phyloP scores from a whole-genome alignment of 2,329 filamentous ascomycete species.

The Coniochaeta pulveracea region DNA sequence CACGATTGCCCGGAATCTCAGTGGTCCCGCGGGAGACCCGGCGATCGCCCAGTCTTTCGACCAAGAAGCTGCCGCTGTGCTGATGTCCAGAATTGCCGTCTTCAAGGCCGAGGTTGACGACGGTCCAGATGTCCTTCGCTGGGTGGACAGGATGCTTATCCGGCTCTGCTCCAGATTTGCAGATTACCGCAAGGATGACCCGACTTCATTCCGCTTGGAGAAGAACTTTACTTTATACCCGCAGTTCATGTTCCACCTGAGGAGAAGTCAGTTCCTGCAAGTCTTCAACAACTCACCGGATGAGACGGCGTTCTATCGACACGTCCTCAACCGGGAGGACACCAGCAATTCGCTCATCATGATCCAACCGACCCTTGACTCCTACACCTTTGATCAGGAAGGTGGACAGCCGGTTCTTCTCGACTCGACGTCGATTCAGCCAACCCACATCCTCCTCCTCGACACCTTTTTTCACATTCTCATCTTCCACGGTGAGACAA shows the following conservation, averaged over 20 bases:
- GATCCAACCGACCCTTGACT: conserved; percentile 97
- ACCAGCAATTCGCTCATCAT: conserved; percentile 94
- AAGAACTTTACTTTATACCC: conserved; percentile 99
- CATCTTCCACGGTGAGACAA: conserved; percentile 97
- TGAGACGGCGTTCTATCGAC: conserved; percentile 97
- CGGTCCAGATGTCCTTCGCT: conserved; percentile 92
- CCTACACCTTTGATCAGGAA: conserved; percentile 93
- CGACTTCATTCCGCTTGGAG: conserved; percentile 89
- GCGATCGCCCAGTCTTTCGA: conserved; percentile 96
- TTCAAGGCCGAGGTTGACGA: conserved; percentile 99
- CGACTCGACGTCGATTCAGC: conserved; percentile 92
- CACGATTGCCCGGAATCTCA: conserved; percentile 82
- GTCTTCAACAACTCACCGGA: conserved; percentile 99
- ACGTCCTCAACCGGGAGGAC: conserved; percentile 95
- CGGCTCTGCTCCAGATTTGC: conserved; percentile 91
- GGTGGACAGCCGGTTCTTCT: conserved; percentile 87
- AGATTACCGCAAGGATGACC: conserved; percentile 96
- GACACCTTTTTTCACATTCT: conserved; percentile 99
- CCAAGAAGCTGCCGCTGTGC: conserved; percentile 90
- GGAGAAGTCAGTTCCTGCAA: conserved; percentile 92
- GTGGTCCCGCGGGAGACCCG: conserved; percentile 86
- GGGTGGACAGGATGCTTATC: conserved; percentile 98
- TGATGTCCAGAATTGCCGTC: conserved; percentile 98
- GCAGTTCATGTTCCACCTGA: conserved; percentile 99
- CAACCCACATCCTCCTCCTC: conserved; percentile 82